Percentiles rank a stretch among this genome's conserved stretches.
Evolutionary conservation across 2,329 filamentous ascomycete genomes (phyloP).

Genomic region (Daldinia sp.): DNA sequence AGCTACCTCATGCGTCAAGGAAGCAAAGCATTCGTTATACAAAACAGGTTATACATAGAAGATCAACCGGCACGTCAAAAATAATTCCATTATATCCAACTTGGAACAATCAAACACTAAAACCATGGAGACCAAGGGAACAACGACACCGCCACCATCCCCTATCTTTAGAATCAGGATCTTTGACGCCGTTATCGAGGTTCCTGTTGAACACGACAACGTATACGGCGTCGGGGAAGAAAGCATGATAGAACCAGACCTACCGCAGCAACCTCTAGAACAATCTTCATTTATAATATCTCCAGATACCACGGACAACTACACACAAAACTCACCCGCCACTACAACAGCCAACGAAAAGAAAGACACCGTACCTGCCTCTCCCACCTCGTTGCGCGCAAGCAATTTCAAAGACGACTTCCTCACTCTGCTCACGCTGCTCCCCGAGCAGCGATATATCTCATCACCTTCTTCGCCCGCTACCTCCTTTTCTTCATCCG

Average conservation of each 20-base stretch:
- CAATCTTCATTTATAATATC: neutral
- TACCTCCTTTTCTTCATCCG: too few species aligned
- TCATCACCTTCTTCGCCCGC: neutral
- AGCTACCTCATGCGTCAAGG: neutral
- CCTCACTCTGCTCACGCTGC: slow-evolving; percentile 12
- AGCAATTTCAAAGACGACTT: slow-evolving; percentile 22
- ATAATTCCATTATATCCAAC: neutral
- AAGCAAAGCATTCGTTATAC: too few species aligned
- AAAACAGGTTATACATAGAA: neutral
- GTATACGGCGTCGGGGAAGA: neutral
- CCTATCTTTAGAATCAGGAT: neutral
- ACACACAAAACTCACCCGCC: neutral
- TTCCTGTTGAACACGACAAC: neutral
- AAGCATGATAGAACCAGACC: neutral
- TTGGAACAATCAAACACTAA: neutral
- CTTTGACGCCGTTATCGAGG: neutral
- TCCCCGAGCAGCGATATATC: slow-evolving; percentile 5
- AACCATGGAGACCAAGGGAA: neutral
- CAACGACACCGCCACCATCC: neutral
- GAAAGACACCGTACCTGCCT: neutral
- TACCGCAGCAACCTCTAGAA: neutral
- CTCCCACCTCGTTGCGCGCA: neutral
- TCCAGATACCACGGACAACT: neutral
- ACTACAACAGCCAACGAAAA: neutral
- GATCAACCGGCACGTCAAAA: neutral